Evolutionary conservation across 805 yeast species (phyloP), one percentile per base, ranked within the genome.

Genomic region (Suhomyces emberorum): DNA sequence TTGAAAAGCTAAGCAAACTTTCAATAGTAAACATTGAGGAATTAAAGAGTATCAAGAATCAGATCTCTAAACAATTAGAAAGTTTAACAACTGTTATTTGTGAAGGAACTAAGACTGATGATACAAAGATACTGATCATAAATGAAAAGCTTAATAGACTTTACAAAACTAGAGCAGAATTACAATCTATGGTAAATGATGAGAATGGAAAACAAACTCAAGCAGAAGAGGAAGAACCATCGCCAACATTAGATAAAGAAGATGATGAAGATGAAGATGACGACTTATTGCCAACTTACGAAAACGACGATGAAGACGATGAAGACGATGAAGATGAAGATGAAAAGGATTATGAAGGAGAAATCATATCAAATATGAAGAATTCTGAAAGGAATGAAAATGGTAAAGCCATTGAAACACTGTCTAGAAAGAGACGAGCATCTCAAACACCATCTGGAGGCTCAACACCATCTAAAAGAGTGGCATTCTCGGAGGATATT

Each of bases 401-500:
- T 7, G 7, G 8, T 20, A 20, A 9, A 7, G 22, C 22, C 9
- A 20, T 9, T n/a, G 25, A 11, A 20, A 20, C 38, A 22, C 44
- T 33, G 20, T 32, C 44, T 33, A 47, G 39, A 32, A 49, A 44
- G 30, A 44, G 44, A 38, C 31, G 46, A 39, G 48, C 30, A 46
- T 46, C 63, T 2, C 50, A 49, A 21, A 44, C 52, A 5, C 43
- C 54, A 2, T 51, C 57, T 7, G 55, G 51, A 4, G 41, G 46
- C 16, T 52, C 60, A 2, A 48, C 62, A n/a, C 55, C 59, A 6
- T 41, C 51, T 8, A 63, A 60, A 37, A 53, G 63, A 25, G 73
- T 67, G 6, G 71, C 72, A 18, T 67, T 67, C 38, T 59, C 70
- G 0, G 71, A 66, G 34, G 64, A 65, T 28, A 52, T 67, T 12